Conservation (phyloP, 2,329 filamentous ascomycete genomes). For the Teratosphaeria gauchensis region DNA sequence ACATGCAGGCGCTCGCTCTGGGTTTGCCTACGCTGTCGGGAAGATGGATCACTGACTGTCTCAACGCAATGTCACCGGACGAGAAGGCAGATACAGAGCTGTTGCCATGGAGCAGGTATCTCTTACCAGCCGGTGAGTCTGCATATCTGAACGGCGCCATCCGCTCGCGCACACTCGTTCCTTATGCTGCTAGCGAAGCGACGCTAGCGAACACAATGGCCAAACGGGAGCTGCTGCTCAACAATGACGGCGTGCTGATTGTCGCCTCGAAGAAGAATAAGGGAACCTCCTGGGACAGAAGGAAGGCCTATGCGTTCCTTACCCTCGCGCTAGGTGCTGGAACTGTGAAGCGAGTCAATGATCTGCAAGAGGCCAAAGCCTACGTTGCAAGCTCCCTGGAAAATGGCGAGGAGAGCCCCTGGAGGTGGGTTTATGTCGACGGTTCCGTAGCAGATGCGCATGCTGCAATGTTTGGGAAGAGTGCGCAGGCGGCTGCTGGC, state of each 20-base stretch:
- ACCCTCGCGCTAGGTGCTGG: constrained; percentile 67
- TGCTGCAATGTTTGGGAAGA: constrained; percentile 36
- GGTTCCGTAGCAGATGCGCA: constrained; percentile 49
- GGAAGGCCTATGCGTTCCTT: constrained; percentile 69
- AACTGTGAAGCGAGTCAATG: constrained; percentile 54
- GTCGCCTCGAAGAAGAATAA: constrained; percentile 48
- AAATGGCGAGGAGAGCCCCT: constrained; percentile 43
- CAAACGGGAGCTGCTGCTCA: constrained; percentile 24
- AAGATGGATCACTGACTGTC: constrained; percentile 69
- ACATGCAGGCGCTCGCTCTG: constrained; percentile 86
- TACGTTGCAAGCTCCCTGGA: constrained; percentile 34
- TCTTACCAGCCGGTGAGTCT: constrained; percentile 77
- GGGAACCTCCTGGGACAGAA: constrained; percentile 45
- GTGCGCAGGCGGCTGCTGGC: constrained; percentile 28
- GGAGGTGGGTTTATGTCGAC: constrained; percentile 74
- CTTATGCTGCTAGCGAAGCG: constrained; percentile 50
- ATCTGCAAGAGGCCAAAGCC: constrained; percentile 54
- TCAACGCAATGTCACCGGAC: constrained; percentile 27
- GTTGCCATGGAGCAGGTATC: constrained; percentile 68
- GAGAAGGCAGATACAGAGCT: constrained; percentile 41
- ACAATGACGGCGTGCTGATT: constrained; percentile 62
- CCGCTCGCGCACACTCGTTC: constrained; percentile 58
- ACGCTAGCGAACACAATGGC: constrained; percentile 49
- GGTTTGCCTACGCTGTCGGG: constrained; percentile 77
- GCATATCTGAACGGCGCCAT: constrained; percentile 65